A percentile compares a stretch with the other conserved stretches of the same genome.
Evolutionary conservation across 768 basidiomycete species (phyloP).

Genomic region (Daedaleopsis nitida): DNA sequence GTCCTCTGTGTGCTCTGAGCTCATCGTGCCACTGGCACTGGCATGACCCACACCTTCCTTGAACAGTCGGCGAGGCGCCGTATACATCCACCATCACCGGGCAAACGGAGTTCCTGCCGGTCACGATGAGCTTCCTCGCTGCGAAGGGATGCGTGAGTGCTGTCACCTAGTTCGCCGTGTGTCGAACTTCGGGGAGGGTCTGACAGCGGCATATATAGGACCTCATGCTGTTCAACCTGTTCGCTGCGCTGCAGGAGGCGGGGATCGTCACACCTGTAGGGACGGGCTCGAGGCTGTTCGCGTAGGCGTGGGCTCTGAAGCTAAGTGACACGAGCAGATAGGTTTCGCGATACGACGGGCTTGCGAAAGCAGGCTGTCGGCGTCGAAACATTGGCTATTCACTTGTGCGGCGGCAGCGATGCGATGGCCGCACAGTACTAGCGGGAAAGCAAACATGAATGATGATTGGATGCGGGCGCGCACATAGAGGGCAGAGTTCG

Average conservation of each 20-base stretch:
- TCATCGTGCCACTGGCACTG: neutral
- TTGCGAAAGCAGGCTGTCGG: too few relatives aligned
- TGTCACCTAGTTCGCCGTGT: neutral
- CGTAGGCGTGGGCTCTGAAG: neutral
- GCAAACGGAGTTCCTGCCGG: slow-evolving; percentile 30
- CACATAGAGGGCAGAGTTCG: neutral
- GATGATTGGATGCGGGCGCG: too few relatives aligned
- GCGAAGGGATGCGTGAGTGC: slow-evolving; percentile 31
- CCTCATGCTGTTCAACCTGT: slow-evolving; percentile 32
- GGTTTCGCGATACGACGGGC: too few relatives aligned
- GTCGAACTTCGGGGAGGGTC: neutral
- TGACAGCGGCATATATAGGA: slow-evolving; percentile 19
- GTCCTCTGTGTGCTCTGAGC: neutral
- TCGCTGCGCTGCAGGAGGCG: slow-evolving; percentile 29
- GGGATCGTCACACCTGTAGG: slow-evolving; percentile 25
- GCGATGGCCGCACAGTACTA: too few relatives aligned
- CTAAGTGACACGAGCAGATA: too few relatives aligned
- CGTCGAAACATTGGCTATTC: too few relatives aligned
- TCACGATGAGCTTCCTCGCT: slow-evolving; percentile 32
- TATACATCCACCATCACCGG: slow-evolving; percentile 34
- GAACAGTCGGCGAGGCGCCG: slow-evolving; percentile 29
- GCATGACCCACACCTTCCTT: neutral
- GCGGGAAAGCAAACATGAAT: too few relatives aligned
- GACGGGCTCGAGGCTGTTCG: slow-evolving; percentile 26
- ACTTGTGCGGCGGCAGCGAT: too few relatives aligned